A percentile compares a stretch with the other conserved stretches of the same genome.
phyloP scores from a whole-genome alignment of 176 grass and related monocot species.

The Raddia guianensis region DNA sequence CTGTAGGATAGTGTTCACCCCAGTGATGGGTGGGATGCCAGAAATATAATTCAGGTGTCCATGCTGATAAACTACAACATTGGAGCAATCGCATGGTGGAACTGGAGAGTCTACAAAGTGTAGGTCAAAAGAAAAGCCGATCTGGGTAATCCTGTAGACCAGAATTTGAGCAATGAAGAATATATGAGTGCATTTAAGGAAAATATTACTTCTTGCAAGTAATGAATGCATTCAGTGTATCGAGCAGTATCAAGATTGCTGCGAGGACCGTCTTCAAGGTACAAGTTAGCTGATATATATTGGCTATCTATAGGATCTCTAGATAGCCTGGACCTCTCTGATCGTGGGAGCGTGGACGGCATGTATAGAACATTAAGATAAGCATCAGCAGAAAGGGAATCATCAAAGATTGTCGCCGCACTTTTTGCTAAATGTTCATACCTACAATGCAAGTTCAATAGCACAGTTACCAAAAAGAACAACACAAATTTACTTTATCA shows the following conservation, averaged over 20 bases:
- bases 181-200: slow-evolving; percentile 19
- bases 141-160: slow-evolving; percentile 3
- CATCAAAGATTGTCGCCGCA: slow-evolving; percentile 85
- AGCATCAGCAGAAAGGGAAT: slow-evolving; percentile 97
- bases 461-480: slow-evolving; percentile 30
- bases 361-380: slow-evolving; percentile 95
- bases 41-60: slow-evolving; percentile 15
- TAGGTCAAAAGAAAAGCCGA: slow-evolving; percentile 21
- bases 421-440: slow-evolving; percentile 95
- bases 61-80: slow-evolving; percentile 9
- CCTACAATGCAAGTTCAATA: slow-evolving; percentile 57
- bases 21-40: background rate
- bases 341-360: slow-evolving; percentile 93
- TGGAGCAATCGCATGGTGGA: background rate
- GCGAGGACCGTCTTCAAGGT: slow-evolving; percentile 75
- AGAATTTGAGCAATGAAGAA: slow-evolving; percentile 31
- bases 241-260: slow-evolving; percentile 82
- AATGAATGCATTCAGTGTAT: slow-evolving; percentile 90
- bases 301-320: slow-evolving; percentile 54
- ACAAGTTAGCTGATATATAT: slow-evolving; percentile 45
- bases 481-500: background rate
- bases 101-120: slow-evolving; percentile 4
- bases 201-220: slow-evolving; percentile 92
- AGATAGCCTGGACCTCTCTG: slow-evolving; percentile 69
- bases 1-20: background rate